These are phyloP conservation scores for Prunus salicina DNA, from an alignment of 306 rosid genomes.

Conservation along the genomic window DNA sequence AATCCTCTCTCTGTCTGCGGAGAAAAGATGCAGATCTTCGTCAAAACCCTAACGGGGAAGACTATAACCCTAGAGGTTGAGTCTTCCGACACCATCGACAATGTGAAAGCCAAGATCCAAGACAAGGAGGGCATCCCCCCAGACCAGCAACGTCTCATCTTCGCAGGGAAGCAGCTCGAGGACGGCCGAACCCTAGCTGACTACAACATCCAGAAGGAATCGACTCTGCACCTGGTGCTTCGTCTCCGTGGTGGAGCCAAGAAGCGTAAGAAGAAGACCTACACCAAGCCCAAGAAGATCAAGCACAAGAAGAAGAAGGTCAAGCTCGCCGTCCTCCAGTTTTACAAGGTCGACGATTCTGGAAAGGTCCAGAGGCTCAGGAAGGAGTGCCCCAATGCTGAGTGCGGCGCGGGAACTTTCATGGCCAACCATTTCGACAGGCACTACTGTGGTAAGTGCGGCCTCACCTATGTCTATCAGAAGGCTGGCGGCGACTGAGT, in stretches of 20 bases:
- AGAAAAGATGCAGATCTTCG: slow-evolving; percentile 34
- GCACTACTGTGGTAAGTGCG: slow-evolving; percentile 43
- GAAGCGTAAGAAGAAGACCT: slow-evolving; percentile 44
- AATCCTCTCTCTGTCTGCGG: not conserved
- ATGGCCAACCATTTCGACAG: slow-evolving; percentile 36
- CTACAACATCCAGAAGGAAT: slow-evolving; percentile 40
- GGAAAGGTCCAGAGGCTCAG: slow-evolving; percentile 37
- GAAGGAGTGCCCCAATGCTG: slow-evolving; percentile 37
- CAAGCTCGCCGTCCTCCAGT: slow-evolving; percentile 31
- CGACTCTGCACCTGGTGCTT: slow-evolving; percentile 29
- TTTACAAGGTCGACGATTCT: slow-evolving; percentile 37
- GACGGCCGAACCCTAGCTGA: slow-evolving; percentile 37
- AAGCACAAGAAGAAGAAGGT: slow-evolving; percentile 38
- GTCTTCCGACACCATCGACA: slow-evolving; percentile 21
- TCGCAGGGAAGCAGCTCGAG: slow-evolving; percentile 32
- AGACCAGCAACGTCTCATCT: slow-evolving; percentile 31
- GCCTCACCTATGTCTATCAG: slow-evolving; percentile 41
- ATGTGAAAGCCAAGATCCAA: slow-evolving; percentile 22
- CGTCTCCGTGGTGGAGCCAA: slow-evolving; percentile 39
- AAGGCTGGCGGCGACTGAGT: slow-evolving; percentile 31
- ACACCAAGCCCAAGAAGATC: slow-evolving; percentile 40
- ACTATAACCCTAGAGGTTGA: slow-evolving; percentile 35
- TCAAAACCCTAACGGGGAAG: slow-evolving; percentile 28
- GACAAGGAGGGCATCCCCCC: slow-evolving; percentile 23
- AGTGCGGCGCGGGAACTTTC: slow-evolving; percentile 34